Base-by-base conservation (phyloP, 2,329 filamentous ascomycete genomes). In the Epichloe coenophiala region DNA sequence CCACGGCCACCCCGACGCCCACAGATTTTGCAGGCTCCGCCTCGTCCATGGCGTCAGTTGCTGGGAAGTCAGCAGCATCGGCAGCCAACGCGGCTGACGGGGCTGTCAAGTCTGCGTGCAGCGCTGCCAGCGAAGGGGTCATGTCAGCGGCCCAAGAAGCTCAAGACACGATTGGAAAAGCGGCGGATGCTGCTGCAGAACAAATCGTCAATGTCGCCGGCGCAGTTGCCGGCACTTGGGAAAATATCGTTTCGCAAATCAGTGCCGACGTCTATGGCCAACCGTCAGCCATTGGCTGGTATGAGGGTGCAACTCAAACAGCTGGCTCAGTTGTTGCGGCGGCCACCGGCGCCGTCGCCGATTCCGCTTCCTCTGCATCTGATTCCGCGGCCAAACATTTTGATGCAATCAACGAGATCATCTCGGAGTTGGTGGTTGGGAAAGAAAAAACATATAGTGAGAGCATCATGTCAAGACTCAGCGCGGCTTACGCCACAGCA, bases 381-480 rank as follows among this genome's bases (percentile, higher is more conserved):
- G 75, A 75, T 19, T 74, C 74, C 40, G 78, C 78, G 1, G 71
- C 72, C 5, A 73, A 76, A 45, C 83, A 88, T 58, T 90, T 87
- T 57, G 76, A 77, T 5, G 80, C 80, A 27, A 76, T 94, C 5
- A 81, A 83, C 61, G 78, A 77, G 12, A 75, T 93, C 2, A 75
- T 95, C 13, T 85, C 84, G 1, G 88, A 94, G 64, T 71, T 94
- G 1, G 72, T 95, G 13, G 68, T 76, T 40, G 88, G 86, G 49
- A 88, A 84, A 63, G 88, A 94, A 62, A 83, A 86, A 0, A 80
- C 82, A 13, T 94, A 88, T 59, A 89, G 84, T 0, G 86, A 94
- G 60, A 89, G 85, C 53, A 84, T 91, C 3, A 80, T 88, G 66
- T 80, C 72, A 48, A 78, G 84, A 48, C 74, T 95, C 12, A 78